Evolutionary conservation across 1,139 yeast species (phyloP).

Genomic region (Insectozyma bohioensis): DNA sequence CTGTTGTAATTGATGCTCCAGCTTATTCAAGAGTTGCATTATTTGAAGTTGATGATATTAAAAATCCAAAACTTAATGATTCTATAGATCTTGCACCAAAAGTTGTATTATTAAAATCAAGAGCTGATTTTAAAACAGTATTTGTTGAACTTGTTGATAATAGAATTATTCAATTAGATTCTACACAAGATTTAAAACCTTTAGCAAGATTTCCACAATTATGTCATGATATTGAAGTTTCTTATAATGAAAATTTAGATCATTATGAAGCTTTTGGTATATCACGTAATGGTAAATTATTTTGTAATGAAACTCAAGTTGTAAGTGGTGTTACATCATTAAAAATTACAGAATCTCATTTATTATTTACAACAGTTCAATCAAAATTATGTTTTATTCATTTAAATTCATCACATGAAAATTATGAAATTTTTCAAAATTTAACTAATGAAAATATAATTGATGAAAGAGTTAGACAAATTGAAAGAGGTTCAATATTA

Average conservation of each 20-base stretch:
- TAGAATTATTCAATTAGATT: constrained; percentile 45
- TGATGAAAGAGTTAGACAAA: constrained; percentile 84
- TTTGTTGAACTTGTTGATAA: constrained; percentile 69
- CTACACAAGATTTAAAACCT: constrained; percentile 21
- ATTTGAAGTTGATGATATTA: constrained; percentile 42
- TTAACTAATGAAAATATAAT: constrained; percentile 23
- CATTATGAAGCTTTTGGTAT: constrained; percentile 63
- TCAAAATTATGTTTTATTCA: constrained; percentile 83
- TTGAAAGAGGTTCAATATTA: constrained; percentile 86
- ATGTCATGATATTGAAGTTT: constrained; percentile 62
- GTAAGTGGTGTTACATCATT: constrained; percentile 83
- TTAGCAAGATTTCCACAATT: constrained; percentile 64
- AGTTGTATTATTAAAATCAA: constrained; percentile 55
- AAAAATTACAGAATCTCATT: constrained; percentile 66
- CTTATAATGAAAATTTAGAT: constrained; percentile 23
- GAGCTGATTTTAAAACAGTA: constrained; percentile 52
- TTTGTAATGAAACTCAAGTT: constrained; percentile 60
- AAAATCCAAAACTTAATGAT: constrained; percentile 40
- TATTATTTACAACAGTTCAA: constrained; percentile 86
- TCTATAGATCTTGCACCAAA: constrained; percentile 47
- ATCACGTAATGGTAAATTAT: constrained; percentile 71
- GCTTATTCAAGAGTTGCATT: constrained; percentile 49
- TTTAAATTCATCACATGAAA: constrained; percentile 43
- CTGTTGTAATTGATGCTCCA: constrained; percentile 56
- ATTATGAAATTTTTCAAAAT: constrained; percentile 23